phyloP scores from a whole-genome alignment of 1,284 basidiomycete species.

The Rhodotorula sp. region DNA sequence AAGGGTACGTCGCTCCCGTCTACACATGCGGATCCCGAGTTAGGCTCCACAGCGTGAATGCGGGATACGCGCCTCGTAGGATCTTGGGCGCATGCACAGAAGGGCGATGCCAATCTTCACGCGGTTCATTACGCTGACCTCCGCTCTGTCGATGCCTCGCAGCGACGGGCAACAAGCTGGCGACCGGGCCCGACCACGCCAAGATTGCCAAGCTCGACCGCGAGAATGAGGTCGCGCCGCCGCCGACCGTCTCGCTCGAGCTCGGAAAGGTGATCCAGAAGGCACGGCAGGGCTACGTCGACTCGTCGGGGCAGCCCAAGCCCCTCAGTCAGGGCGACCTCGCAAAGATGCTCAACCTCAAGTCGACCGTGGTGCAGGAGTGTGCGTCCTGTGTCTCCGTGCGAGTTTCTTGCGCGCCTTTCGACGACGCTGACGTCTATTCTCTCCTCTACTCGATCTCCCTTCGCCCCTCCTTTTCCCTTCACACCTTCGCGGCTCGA shows the following conservation, averaged over 20 bases:
- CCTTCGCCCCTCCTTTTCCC: neutral
- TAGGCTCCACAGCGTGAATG: no score
- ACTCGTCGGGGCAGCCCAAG: conserved; percentile 32
- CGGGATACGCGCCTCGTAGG: no score
- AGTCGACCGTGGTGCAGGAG: conserved; percentile 81
- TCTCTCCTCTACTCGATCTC: neutral
- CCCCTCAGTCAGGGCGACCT: conserved; percentile 86
- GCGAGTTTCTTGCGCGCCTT: neutral
- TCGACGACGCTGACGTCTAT: neutral
- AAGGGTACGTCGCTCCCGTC: conserved; percentile 47
- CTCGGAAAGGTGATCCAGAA: conserved; percentile 86
- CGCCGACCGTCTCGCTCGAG: conserved; percentile 73
- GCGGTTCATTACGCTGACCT: neutral
- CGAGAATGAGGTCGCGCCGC: conserved; percentile 95
- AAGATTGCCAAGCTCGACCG: conserved; percentile 89
- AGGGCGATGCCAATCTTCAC: neutral
- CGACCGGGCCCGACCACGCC: conserved; percentile 76
- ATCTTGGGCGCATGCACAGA: no score
- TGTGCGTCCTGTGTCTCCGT: conserved; percentile 60
- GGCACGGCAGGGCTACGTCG: conserved; percentile 71
- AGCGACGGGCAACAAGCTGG: conserved; percentile 39
- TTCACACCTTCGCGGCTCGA: neutral
- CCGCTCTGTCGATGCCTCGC: neutral
- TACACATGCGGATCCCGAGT: no score
- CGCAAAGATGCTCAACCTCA: conserved; percentile 89